A percentile compares a stretch with the other conserved stretches of the same genome.
Conservation (phyloP, 2,329 filamentous ascomycete species). For the Fusarium sp. region DNA sequence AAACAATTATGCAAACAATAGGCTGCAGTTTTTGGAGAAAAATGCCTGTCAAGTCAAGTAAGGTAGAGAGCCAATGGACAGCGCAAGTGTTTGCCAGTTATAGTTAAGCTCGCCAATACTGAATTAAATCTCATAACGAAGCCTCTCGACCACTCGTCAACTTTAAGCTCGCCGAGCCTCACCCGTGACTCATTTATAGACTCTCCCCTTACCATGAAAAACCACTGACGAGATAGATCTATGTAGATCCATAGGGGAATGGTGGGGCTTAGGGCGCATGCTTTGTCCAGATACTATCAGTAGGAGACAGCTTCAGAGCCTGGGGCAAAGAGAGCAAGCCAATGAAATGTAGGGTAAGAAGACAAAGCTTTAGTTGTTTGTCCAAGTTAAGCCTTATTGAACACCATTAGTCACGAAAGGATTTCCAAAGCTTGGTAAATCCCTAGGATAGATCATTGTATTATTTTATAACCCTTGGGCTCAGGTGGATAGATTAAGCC, state of each 20-base stretch:
- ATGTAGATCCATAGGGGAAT: too few species aligned
- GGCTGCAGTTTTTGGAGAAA: fast-evolving
- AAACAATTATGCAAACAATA: fast-evolving
- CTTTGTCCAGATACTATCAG: too few species aligned
- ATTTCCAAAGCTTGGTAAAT: too few species aligned
- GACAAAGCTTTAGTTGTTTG: fast-evolving
- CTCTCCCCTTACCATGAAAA: neutral
- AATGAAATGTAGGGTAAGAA: too few species aligned
- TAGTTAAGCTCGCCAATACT: neutral
- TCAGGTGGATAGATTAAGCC: neutral
- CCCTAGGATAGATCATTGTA: neutral
- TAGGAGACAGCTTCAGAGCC: neutral
- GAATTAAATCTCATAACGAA: too few species aligned
- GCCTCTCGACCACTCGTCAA: neutral
- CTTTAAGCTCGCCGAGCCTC: neutral
- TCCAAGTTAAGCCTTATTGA: too few species aligned
- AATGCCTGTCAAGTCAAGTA: neutral
- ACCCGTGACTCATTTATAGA: fast-evolving
- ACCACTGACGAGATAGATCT: neutral
- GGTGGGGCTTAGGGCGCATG: too few species aligned
- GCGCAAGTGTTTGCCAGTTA: neutral
- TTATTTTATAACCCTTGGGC: neutral
- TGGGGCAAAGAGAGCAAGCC: neutral
- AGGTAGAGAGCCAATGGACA: neutral
- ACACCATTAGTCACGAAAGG: too few species aligned